These are phyloP conservation scores for Cyberlindnera sargentensis DNA, from an alignment of 805 yeast genomes.

Conservation along the genomic window DNA sequence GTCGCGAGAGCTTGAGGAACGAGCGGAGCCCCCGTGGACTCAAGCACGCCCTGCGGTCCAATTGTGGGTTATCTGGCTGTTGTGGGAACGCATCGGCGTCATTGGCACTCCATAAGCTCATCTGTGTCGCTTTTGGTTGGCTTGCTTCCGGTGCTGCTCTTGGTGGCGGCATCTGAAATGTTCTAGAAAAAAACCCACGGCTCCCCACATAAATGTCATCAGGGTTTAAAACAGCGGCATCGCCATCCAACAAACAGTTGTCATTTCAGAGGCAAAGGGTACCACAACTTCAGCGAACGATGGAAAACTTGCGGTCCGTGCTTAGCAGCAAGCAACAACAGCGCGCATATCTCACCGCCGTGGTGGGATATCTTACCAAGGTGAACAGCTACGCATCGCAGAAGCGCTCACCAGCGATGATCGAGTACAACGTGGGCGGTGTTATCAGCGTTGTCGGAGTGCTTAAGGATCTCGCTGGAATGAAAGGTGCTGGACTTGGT, in stretches of 20 bases:
- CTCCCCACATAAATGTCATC: too few relatives aligned
- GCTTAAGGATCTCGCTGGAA: conserved; percentile 2
- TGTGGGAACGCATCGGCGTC: conserved; percentile 16
- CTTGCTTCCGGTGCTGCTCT: too few relatives aligned
- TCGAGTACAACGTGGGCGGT: conserved; percentile 39
- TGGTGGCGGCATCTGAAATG: too few relatives aligned
- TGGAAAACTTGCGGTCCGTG: conserved; percentile 4
- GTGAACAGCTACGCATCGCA: conserved; percentile 8
- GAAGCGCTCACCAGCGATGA: conserved; percentile 4
- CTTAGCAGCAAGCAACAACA: conserved; percentile 5
- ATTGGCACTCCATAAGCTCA: conserved; percentile 21
- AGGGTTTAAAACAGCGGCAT: too few relatives aligned
- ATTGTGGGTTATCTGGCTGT: conserved; percentile 19
- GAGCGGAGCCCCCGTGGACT: conserved; percentile 28
- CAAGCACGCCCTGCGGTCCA: conserved; percentile 26
- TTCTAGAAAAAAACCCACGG: too few relatives aligned
- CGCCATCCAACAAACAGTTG: too few relatives aligned
- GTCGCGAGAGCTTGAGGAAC: conserved; percentile 31
- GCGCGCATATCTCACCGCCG: conserved; percentile 8
- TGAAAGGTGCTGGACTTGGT: not conserved
- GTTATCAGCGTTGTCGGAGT: conserved; percentile 26
- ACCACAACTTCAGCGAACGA: not conserved
- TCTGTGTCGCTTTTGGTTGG: not conserved
- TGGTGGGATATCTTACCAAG: conserved; percentile 7
- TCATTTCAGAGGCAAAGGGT: too few relatives aligned